Conservation (phyloP, 306 rosid genomes). For the Oemleria cerasiformis region DNA sequence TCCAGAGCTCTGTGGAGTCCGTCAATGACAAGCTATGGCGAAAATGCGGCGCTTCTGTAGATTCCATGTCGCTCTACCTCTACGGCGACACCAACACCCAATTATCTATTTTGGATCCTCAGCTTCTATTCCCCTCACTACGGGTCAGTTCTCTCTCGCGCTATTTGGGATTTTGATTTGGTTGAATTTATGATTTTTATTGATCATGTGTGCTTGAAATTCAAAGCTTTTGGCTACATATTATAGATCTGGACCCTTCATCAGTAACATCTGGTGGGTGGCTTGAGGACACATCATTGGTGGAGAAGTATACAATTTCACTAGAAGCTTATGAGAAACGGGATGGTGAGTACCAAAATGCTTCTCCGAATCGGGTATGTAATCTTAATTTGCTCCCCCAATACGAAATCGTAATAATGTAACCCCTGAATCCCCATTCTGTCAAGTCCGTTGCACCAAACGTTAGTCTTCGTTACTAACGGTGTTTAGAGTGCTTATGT, state of each 20-base stretch:
- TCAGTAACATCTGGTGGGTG: constrained; percentile 94
- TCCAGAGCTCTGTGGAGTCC: constrained; percentile 60
- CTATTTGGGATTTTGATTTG: not conserved
- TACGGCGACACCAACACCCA: constrained; percentile 60
- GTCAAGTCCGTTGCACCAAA: too few species aligned
- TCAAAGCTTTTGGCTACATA: constrained; percentile 66
- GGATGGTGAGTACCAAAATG: constrained; percentile 54
- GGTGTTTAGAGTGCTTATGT: too few species aligned
- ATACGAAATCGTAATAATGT: too few species aligned
- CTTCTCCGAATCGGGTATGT: too few species aligned
- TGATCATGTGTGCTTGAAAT: constrained; percentile 2
- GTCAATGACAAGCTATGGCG: constrained; percentile 83
- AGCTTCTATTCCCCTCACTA: constrained; percentile 79
- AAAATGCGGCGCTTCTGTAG: constrained; percentile 75
- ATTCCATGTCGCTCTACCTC: constrained; percentile 71
- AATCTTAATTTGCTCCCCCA: too few species aligned
- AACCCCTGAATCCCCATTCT: too few species aligned
- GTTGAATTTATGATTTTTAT: constrained; percentile 9
- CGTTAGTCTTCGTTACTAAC: too few species aligned
- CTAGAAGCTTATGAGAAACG: constrained; percentile 68
- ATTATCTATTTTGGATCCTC: constrained; percentile 52
- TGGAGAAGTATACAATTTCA: constrained; percentile 34
- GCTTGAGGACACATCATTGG: constrained; percentile 93
- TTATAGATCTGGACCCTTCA: constrained; percentile 79
- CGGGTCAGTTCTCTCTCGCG: constrained; percentile 40